Evolutionary conservation across 2,329 filamentous ascomycete species (phyloP).

Genomic region (Aspergillus sp.): DNA sequence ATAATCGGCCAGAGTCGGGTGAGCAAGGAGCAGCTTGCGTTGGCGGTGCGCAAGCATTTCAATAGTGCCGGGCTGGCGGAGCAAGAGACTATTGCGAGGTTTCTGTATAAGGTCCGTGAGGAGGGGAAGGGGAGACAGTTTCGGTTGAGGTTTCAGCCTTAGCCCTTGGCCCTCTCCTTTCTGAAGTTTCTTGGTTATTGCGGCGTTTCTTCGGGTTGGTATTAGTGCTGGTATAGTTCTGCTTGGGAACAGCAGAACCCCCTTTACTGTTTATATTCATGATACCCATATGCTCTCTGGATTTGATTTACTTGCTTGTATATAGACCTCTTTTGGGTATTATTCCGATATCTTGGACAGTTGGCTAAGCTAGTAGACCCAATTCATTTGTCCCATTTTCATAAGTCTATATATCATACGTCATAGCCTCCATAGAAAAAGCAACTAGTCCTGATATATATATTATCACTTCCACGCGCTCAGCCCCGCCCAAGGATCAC

Average conservation of each 20-base stretch:
- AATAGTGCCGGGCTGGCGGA: constrained; percentile 41
- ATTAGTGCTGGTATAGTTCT: background rate
- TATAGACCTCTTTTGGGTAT: background rate
- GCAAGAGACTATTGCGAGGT: constrained; percentile 42
- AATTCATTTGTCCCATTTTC: no score
- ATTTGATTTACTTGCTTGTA: background rate
- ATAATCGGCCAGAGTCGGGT: constrained; percentile 34
- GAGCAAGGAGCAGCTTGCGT: constrained; percentile 36
- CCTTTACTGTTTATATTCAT: background rate
- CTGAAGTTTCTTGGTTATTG: background rate
- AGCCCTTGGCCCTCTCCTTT: background rate
- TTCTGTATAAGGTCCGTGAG: constrained; percentile 44
- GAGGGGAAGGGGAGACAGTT: constrained; percentile 37
- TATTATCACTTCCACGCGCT: constrained; percentile 57
- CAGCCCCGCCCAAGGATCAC: constrained; percentile 64
- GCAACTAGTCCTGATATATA: no score
- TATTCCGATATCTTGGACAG: no score
- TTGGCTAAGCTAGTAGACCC: no score
- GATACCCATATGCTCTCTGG: background rate
- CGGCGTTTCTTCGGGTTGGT: background rate
- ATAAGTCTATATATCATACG: constrained; percentile 13
- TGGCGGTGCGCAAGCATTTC: constrained; percentile 42
- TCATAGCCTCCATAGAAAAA: background rate
- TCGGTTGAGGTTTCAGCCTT: constrained; percentile 37
- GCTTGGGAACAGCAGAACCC: background rate